phyloP scores from a whole-genome alignment of 257 asterid species.

The Solanum rostratum region DNA sequence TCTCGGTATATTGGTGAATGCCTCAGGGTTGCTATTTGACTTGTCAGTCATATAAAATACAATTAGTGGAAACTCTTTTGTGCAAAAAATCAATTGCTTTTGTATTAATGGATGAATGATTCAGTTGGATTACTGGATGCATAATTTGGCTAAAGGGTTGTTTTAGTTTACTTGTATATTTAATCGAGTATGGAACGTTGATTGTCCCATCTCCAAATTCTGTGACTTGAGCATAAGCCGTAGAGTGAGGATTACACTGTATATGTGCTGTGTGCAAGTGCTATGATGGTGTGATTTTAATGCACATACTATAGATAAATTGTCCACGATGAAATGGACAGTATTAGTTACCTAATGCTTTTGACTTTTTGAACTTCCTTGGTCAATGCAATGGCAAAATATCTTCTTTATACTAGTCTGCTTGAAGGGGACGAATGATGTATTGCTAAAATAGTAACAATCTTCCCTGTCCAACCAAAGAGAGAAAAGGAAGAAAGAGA shows the following conservation, averaged over 20 bases:
- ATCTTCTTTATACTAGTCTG: not conserved
- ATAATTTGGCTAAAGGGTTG: not conserved
- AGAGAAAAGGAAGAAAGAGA: not conserved
- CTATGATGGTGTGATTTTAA: not conserved
- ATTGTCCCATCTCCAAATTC: not conserved
- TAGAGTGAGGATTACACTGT: not conserved
- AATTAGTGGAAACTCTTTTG: not conserved
- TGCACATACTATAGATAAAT: not conserved
- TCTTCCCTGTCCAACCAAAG: not conserved
- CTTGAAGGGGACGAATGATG: not conserved
- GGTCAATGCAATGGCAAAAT: not conserved
- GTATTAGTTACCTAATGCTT: not conserved
- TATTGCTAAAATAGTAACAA: not conserved
- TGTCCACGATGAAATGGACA: not conserved
- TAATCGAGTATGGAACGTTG: not conserved
- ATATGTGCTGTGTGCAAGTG: not conserved
- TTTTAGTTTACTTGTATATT: not conserved
- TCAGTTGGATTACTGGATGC: not conserved
- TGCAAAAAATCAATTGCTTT: not conserved
- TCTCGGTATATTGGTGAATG: not conserved
- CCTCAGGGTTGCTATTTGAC: not conserved
- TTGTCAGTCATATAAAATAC: not conserved
- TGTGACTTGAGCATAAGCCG: not conserved
- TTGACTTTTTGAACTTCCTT: not conserved
- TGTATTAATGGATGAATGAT: not conserved